Evolutionary conservation across 2,329 filamentous ascomycete species (phyloP), one percentile per base, ranked within the genome.

Genomic region (Phaeosphaeriaceae sp.): DNA sequence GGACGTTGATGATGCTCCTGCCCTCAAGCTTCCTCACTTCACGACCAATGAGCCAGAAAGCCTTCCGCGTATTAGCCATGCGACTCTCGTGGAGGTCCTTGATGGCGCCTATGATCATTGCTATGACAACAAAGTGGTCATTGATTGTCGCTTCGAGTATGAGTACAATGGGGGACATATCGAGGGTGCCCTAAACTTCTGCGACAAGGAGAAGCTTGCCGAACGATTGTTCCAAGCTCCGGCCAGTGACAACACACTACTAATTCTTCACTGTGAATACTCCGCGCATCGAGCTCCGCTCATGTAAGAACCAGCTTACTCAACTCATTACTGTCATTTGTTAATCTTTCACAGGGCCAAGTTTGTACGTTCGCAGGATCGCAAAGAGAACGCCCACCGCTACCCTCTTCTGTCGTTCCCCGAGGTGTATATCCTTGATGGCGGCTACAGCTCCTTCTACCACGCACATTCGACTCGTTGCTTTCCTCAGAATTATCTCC

Each of bases 111-210:
- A 89, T 79, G 87, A 88, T 70, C 84, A 89, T 24, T 78, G 86
- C 22, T 98, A 91, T 76, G 88, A 93, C 59, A 87, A 93, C 74
- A 89, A 92, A 76, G 86, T 96, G 78, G 85, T 99, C 71, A 90
- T 99, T 71, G 95, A 99, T 78, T 99, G 95, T 78, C 91, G 95
- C 20, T 99, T 99, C 75, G 95, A 99, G 83, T 99, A 99, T 78
- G 95, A 99, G 80, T 99, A 96, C 76, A 90, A 97, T 17, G 95
- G 95, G 56, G 95, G 95, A 33, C 95, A 99, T 77, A 97, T 99
- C 73, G 87, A 93, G 67, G 91, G 91, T 19, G 95, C 95, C 45
- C 84, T 97, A 80, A 99, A 99, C 82, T 95, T 93, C 83, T 98
- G 97, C 79, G 92, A 97, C 81, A 97, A 97, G 80, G 94, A 99